Percentiles rank a stretch among this genome's conserved stretches.
Conservation (phyloP, 176 grass and related monocot species). For the Lolium perenne region DNA sequence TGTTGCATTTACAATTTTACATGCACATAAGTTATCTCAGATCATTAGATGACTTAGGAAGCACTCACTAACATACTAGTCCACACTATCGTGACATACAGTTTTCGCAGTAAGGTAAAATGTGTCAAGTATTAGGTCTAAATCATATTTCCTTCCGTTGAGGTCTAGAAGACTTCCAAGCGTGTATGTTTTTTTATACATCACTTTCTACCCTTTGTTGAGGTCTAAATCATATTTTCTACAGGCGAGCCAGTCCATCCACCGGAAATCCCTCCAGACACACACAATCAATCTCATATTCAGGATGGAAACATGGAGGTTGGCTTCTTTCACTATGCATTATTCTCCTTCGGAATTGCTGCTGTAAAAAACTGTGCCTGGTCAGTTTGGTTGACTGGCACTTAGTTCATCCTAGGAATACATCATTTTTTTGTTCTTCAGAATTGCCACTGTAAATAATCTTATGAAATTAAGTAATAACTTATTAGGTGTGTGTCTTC, state of each 20-base stretch:
- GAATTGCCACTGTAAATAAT: slow-evolving; percentile 28
- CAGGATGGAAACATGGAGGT: slow-evolving; percentile 46
- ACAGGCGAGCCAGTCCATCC: slow-evolving; percentile 50
- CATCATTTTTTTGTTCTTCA: slow-evolving; percentile 9
- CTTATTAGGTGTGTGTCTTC: slow-evolving; percentile 1
- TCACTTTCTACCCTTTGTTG: slow-evolving; percentile 24
- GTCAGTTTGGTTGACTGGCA: background rate
- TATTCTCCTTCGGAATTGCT: slow-evolving; percentile 14
- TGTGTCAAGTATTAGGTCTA: slow-evolving; percentile 7
- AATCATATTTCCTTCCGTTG: slow-evolving; percentile 2
- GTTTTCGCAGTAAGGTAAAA: background rate
- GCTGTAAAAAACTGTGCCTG: slow-evolving; percentile 3
- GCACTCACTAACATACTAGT: background rate
- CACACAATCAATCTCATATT: slow-evolving; percentile 40
- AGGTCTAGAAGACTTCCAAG: background rate
- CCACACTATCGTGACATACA: background rate
- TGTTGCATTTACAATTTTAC: slow-evolving; percentile 8
- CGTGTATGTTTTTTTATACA: slow-evolving; percentile 4
- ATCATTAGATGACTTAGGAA: slow-evolving; percentile 16
- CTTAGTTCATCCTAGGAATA: slow-evolving; percentile 20
- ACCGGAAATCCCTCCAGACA: slow-evolving; percentile 25
- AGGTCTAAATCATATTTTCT: slow-evolving; percentile 38
- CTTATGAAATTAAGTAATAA: slow-evolving; percentile 19
- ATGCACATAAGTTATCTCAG: slow-evolving; percentile 4
- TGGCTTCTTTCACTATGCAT: slow-evolving; percentile 28